A percentile compares a stretch with the other conserved stretches of the same genome.
phyloP scores from a whole-genome alignment of 2,329 filamentous ascomycete species.

The Fusarium hostae region DNA sequence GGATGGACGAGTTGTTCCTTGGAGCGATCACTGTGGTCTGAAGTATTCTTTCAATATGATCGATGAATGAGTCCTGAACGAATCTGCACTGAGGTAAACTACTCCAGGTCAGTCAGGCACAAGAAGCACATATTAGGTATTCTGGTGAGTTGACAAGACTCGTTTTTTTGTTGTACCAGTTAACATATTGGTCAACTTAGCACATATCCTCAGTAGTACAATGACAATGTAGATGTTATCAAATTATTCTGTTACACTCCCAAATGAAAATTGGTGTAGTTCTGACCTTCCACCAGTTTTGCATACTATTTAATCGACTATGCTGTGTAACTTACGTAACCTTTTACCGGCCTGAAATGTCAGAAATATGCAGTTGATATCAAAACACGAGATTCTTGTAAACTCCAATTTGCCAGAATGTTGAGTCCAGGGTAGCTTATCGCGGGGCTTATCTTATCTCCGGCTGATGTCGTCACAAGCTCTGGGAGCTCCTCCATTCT shows the following conservation, averaged over 20 bases:
- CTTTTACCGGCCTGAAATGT: neutral
- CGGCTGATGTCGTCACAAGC: conserved; percentile 42
- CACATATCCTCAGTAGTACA: neutral
- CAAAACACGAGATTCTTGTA: neutral
- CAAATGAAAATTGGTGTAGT: neutral
- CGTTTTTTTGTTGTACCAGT: neutral
- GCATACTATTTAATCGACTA: neutral
- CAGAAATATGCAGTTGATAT: neutral
- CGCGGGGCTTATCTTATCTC: conserved; percentile 38
- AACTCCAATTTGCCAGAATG: neutral
- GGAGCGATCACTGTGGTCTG: conserved; percentile 12
- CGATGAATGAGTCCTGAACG: too few species aligned
- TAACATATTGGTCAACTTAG: neutral
- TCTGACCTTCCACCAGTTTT: neutral
- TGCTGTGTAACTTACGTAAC: neutral
- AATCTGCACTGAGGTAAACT: neutral
- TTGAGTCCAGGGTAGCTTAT: conserved; percentile 19
- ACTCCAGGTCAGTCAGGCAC: too few species aligned
- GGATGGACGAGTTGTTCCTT: neutral
- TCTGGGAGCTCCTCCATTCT: conserved; percentile 23
- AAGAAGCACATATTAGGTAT: neutral
- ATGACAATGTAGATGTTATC: neutral
- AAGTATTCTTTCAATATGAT: neutral
- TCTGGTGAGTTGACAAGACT: too few species aligned
- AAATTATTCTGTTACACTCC: neutral